Evolutionary conservation across 176 grass and related monocot genomes (phyloP).

Genomic region (Oryza rufipogon): DNA sequence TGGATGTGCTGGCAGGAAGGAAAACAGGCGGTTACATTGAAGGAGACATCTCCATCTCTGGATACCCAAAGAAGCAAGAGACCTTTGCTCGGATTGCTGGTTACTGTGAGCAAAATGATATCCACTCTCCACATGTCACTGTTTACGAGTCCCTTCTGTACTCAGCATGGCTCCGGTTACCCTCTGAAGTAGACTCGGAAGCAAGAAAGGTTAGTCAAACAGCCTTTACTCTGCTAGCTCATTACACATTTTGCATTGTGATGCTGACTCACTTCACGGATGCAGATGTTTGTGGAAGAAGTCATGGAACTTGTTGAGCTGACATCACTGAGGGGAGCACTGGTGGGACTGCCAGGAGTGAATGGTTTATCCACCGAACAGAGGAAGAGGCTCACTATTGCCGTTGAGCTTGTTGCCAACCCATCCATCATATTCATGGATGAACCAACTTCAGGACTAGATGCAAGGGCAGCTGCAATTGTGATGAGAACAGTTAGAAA

Average conservation of each 20-base stretch:
- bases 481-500: slow-evolving; percentile 94
- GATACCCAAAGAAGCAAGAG: slow-evolving; percentile 95
- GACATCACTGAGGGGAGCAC: slow-evolving; percentile 65
- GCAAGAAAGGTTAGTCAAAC: slow-evolving; percentile 69
- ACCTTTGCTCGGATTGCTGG: slow-evolving; percentile 92
- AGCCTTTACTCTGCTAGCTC: not conserved
- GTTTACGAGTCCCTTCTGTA: slow-evolving; percentile 92
- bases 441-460: slow-evolving; percentile 85
- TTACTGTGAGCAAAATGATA: slow-evolving; percentile 97
- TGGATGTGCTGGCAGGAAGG: slow-evolving; percentile 91
- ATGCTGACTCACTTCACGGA: slow-evolving; percentile 21
- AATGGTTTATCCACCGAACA: slow-evolving; percentile 94
- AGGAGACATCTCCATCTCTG: slow-evolving; percentile 83
- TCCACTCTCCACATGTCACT: slow-evolving; percentile 94
- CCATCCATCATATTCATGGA: slow-evolving; percentile 99
- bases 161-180: slow-evolving; percentile 93
- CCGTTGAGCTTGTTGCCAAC: slow-evolving; percentile 90
- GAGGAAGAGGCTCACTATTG: slow-evolving; percentile 89
- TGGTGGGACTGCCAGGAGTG: slow-evolving; percentile 90
- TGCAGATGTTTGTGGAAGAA: slow-evolving; percentile 90
- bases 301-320: slow-evolving; percentile 92
- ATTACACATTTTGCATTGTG: slow-evolving; percentile 6
- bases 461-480: slow-evolving; percentile 92
- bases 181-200: slow-evolving; percentile 65
- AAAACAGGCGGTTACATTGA: slow-evolving; percentile 93